A percentile compares a stretch with the other conserved stretches of the same genome.
Conservation (phyloP, 1,284 basidiomycete species). For the Sphaerobolus stellatus region DNA sequence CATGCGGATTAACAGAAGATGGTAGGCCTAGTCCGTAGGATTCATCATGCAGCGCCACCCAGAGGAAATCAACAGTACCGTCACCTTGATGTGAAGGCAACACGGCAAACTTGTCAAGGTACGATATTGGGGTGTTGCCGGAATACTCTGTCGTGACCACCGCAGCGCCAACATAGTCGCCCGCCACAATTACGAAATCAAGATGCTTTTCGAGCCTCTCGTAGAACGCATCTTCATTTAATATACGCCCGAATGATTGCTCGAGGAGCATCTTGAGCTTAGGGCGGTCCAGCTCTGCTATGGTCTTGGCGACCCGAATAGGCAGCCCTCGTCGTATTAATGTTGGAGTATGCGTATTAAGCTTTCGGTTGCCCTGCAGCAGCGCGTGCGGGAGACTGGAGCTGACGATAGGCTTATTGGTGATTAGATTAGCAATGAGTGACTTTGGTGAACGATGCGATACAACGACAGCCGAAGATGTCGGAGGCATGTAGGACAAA, state of each 20-base stretch:
- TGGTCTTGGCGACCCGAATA: constrained; percentile 75
- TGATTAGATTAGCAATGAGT: constrained; percentile 96
- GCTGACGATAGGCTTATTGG: constrained; percentile 96
- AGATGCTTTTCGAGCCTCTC: constrained; percentile 70
- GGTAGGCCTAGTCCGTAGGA: constrained; percentile 94
- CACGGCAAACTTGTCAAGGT: constrained; percentile 99
- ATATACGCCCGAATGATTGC: constrained; percentile 76
- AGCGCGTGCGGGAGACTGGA: constrained; percentile 94
- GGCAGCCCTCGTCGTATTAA: constrained; percentile 87
- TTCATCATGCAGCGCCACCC: constrained; percentile 98
- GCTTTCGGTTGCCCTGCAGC: constrained; percentile 78
- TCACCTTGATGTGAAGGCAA: constrained; percentile 94
- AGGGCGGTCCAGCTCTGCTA: constrained; percentile 64
- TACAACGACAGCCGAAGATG: constrained; percentile 93
- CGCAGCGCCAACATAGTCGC: constrained; percentile 94
- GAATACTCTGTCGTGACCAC: constrained; percentile 85
- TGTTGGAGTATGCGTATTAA: constrained; percentile 91
- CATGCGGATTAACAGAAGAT: constrained; percentile 94
- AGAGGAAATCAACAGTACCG: constrained; percentile 98
- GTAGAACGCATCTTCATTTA: constrained; percentile 80
- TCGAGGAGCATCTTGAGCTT: constrained; percentile 86
- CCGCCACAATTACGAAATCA: constrained; percentile 93
- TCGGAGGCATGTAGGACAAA: constrained; percentile 88
- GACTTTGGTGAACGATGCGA: constrained; percentile 95
- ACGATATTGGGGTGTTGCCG: constrained; percentile 73